A percentile compares a stretch with the other conserved stretches of the same genome.
Evolutionary conservation across 257 asterid species (phyloP).

Genomic region (Primulina tabacum): DNA sequence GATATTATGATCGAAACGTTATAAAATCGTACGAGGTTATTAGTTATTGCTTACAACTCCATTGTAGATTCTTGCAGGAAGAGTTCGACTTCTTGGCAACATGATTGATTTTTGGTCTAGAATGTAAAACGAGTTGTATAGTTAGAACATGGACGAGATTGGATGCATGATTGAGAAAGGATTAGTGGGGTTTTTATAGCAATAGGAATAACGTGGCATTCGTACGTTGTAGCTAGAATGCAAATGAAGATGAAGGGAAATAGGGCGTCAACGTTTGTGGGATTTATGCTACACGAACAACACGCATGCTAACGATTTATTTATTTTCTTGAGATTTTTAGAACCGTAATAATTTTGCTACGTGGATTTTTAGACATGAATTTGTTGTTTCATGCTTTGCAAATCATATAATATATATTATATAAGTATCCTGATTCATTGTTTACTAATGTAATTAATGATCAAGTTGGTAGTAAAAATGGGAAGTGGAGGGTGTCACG

Average conservation of each 20-base stretch:
- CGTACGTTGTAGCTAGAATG: slow-evolving; percentile 6
- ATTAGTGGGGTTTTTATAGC: slow-evolving; percentile 6
- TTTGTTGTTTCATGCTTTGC: too few species aligned
- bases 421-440: too few species aligned
- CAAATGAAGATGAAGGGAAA: background rate
- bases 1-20: too few species aligned
- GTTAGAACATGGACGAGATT: too few species aligned
- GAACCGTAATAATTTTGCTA: too few species aligned
- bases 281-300: too few species aligned
- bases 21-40: background rate
- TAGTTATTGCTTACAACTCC: slow-evolving; percentile 26
- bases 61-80: slow-evolving; percentile 36
- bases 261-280: too few species aligned
- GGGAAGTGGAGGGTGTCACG: too few species aligned
- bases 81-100: slow-evolving; percentile 42
- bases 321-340: too few species aligned
- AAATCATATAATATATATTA: too few species aligned
- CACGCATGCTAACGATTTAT: too few species aligned
- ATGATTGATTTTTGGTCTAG: slow-evolving; percentile 15
- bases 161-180: background rate
- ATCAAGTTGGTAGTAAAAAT: background rate
- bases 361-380: too few species aligned
- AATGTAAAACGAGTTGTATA: background rate
- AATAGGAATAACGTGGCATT: background rate
- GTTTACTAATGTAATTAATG: background rate